phyloP scores from a whole-genome alignment of 225 moss, liverwort and hornwort genomes.

The Climacium dendroides region DNA sequence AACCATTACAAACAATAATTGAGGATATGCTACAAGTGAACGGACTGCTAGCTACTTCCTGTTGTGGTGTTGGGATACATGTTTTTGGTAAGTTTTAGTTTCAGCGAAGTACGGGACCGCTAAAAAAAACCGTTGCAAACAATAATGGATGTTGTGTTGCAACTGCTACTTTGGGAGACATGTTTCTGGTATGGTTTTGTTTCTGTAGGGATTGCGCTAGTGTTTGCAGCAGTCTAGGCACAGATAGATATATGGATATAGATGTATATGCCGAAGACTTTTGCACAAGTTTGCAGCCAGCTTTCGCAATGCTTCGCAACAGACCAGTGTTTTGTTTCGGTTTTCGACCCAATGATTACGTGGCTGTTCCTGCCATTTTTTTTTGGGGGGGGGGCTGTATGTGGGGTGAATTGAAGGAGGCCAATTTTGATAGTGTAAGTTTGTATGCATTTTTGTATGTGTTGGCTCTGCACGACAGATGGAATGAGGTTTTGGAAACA shows the following conservation, averaged over 20 bases:
- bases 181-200: background rate
- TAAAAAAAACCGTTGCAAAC: background rate
- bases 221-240: background rate
- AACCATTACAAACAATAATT: background rate
- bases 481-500: too few relatives aligned
- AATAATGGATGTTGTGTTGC: background rate
- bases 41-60: background rate
- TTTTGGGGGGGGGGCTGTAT: too few relatives aligned
- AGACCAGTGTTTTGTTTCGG: too few relatives aligned
- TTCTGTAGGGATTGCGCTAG: too few relatives aligned
- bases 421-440: too few relatives aligned
- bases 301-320: background rate
- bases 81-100: background rate
- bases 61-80: background rate
- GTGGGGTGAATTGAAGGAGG: too few relatives aligned
- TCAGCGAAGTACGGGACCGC: background rate
- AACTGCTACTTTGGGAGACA: background rate
- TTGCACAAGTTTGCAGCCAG: background rate
- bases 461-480: too few relatives aligned
- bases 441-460: too few relatives aligned
- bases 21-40: too few relatives aligned
- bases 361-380: too few relatives aligned
- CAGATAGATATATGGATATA: background rate
- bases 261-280: background rate
- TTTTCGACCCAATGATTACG: too few relatives aligned